Evolutionary conservation across 148 eudicot species (phyloP).

Genomic region (Rhododendron henanense): DNA sequence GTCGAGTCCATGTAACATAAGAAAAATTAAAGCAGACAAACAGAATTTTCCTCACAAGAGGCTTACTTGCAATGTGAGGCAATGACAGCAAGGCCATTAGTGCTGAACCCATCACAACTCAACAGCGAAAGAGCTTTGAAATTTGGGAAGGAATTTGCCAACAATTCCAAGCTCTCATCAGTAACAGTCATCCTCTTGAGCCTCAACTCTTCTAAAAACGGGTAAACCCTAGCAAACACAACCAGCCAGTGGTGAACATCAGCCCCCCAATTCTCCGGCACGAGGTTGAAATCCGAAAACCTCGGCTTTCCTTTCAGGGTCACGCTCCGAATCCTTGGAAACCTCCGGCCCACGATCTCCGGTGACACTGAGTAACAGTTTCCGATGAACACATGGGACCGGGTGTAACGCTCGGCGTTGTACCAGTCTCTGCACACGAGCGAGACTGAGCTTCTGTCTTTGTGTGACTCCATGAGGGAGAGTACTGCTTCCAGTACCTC

Average conservation of each 20-base stretch:
- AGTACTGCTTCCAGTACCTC: constrained; percentile 66
- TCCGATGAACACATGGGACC: constrained; percentile 62
- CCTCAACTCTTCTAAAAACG: constrained; percentile 78
- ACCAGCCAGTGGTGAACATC: constrained; percentile 63
- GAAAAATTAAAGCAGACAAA: not conserved
- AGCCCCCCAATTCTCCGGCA: constrained; percentile 85
- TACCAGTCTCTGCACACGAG: constrained; percentile 87
- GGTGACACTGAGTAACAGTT: constrained; percentile 86
- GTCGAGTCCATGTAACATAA: not conserved
- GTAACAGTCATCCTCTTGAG: constrained; percentile 73
- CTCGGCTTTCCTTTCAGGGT: constrained; percentile 70
- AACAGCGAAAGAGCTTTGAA: constrained; percentile 63
- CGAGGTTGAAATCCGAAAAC: constrained; percentile 77
- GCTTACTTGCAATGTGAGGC: constrained; percentile 82
- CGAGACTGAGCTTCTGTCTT: constrained; percentile 64
- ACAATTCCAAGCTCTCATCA: constrained; percentile 76
- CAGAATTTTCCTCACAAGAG: not conserved
- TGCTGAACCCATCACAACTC: constrained; percentile 85
- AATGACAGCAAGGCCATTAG: constrained; percentile 69
- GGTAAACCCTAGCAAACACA: constrained; percentile 51
- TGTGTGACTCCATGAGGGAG: constrained; percentile 44
- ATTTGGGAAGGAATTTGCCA: constrained; percentile 45
- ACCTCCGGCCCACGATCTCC: constrained; percentile 60
- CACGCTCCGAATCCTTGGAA: constrained; percentile 64
- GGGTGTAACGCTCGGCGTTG: constrained; percentile 70